Base-by-base conservation (phyloP, 2,329 filamentous ascomycete species). In the Teratosphaeria destructans region DNA sequence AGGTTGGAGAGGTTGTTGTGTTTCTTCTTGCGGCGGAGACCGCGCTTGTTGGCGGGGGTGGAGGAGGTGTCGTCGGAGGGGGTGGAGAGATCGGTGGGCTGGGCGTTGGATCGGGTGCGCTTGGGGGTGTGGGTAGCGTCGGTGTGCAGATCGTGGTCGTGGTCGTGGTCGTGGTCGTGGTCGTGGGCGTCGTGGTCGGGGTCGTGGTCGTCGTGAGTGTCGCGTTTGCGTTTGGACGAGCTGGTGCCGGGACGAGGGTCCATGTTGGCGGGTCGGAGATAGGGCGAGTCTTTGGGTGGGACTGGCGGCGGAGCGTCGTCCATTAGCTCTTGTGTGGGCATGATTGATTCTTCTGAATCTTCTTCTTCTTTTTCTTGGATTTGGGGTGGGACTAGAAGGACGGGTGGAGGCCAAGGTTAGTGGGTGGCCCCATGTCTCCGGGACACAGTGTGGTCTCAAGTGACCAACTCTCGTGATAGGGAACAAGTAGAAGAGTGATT, bases 1-100 rank as follows among this genome's bases (percentile, higher is more conserved):
- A 72, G 61, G 58, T 69, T 67, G 16, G 70, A 71, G 37, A 73
- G 65, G 61, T 72, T 72, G 59, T 64, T 64, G 32, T 65, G 61
- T 35, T 68, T 71, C 62, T 70, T 66, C 66, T 73, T 73, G 56
- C 71, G 67, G 54, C 71, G 67, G 7, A 73, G 61, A 55, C 63
- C 67, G 59, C 67, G 69, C 55, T 64, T 62, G 52, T 65, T 61
- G n/a, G 60, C 62, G 29, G 67, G 62, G 55, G 62, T 63, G 11
- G 62, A 61, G 11, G 62, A 61, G 14, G 53, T 2, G 32, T 65
- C 67, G 37, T 68, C 67, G 35, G 65, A 66, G 19, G 23, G 23
- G 23, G 59, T 64, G 7, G 64, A 62, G 32, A 61, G 58, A 43
- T 67, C 63, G 55, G 59, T 64, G 39, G 57, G 61, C 52, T 57